Evolutionary conservation across 257 asterid species (phyloP).

Genomic region (Solanum boliviense): DNA sequence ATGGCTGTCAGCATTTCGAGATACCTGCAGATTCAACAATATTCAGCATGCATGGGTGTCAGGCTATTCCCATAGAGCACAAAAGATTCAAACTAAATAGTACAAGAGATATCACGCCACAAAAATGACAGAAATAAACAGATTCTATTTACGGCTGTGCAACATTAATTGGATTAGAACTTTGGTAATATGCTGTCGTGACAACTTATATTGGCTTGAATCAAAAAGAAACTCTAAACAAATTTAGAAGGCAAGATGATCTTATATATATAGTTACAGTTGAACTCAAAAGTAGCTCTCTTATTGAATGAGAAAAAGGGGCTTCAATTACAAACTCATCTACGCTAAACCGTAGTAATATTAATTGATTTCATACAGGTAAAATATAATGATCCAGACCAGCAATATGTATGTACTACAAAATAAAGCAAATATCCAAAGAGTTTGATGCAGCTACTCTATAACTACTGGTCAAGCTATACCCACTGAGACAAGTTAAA

Average conservation of each 20-base stretch:
- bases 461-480: not conserved
- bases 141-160: not conserved
- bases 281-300: not conserved
- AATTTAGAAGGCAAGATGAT: not conserved
- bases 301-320: not conserved
- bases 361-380: not conserved
- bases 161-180: not conserved
- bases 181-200: not conserved
- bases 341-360: not conserved
- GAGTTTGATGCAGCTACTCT: not conserved
- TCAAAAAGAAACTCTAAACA: not conserved
- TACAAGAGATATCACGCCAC: not conserved
- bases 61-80: not conserved
- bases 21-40: constrained; percentile 42
- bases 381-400: not conserved
- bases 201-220: not conserved
- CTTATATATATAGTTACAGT: not conserved
- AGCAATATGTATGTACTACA: not conserved
- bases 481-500: not conserved
- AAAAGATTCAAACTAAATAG: not conserved
- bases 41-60: constrained; percentile 10
- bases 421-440: not conserved
- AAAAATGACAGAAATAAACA: not conserved
- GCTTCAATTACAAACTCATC: not conserved
- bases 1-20: constrained; percentile 71